Base-by-base conservation (phyloP, 306 rosid species). In the Adenanthera pavonina region DNA sequence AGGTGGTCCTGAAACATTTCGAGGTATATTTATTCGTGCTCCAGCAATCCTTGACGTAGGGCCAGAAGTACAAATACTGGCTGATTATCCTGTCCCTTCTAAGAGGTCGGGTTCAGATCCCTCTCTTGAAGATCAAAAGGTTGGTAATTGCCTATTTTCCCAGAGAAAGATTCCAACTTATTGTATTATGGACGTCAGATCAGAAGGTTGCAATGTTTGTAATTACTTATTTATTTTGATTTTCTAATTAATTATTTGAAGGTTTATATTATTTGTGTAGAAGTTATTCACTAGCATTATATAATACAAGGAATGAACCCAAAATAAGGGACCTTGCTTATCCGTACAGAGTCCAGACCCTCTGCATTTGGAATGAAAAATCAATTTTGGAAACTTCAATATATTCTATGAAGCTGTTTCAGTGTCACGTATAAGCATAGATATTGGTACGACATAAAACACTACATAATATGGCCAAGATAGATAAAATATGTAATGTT, bases 31-130 rank as follows among this genome's bases (percentile, higher is more conserved):
- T 89, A 93, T 95, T 76, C 98, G 96, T 43, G 99, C 99, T 76
- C 99, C 99, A 16, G 99, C 96, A 75, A 93, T 95, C 73, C 88
- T 95, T 85, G 98, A 93, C 12, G 92, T 80, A 53, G 99, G 99
- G 19, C 90, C 99, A n/a, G 96, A 86, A 69, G 98, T 93, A 81
- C 90, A 92, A 85, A 94, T 93, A 74, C 87, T 93, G 43, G 98
- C 94, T 83, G 92, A 86, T 48, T 89, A 81, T 88, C 79, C 90
- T 53, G 90, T 89, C 72, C 83, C 88, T 46, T 83, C 90, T 53
- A 59, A 75, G 66, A 62, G 78, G 57, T 75, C 36, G 68, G 83
- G 48, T 84, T 80, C 86, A 68, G 88, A 83, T 76, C 79, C 89
- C 35, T 64, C 87, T 7, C 60, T 52, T 76, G 92, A 82, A 85